Evolutionary conservation across 345 rosid species (phyloP).

Genomic region (Garcia nutans): DNA sequence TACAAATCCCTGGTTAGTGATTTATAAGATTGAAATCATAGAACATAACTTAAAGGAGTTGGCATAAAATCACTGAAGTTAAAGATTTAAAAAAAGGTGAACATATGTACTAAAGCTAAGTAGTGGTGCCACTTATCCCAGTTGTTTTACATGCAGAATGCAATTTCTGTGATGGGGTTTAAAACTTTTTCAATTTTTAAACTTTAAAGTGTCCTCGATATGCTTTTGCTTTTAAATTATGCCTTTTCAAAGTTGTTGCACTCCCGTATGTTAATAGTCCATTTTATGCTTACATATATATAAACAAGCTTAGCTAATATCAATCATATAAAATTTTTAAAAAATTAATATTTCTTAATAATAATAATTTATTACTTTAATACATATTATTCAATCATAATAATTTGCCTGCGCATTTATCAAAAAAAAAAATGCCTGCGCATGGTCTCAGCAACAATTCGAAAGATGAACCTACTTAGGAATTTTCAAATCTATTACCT

Average conservation of each 20-base stretch:
- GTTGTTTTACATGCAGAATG: constrained; percentile 24
- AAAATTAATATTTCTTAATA: too few relatives aligned
- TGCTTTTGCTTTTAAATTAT: constrained; percentile 12
- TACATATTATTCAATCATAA: too few relatives aligned
- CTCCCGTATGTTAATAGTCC: neutral
- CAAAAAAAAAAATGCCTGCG: too few relatives aligned
- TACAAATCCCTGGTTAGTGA: neutral
- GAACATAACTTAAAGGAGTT: neutral
- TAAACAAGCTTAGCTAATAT: too few relatives aligned
- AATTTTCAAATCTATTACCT: too few relatives aligned
- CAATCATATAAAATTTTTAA: too few relatives aligned
- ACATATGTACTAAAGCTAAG: constrained; percentile 17
- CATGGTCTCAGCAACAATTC: too few relatives aligned
- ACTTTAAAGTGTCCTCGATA: constrained; percentile 1
- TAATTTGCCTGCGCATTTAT: too few relatives aligned
- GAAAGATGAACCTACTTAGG: too few relatives aligned
- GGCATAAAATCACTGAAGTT: neutral
- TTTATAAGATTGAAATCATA: neutral
- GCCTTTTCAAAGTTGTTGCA: neutral
- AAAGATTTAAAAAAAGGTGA: neutral
- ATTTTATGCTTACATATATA: too few relatives aligned
- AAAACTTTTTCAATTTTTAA: neutral
- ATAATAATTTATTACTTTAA: too few relatives aligned
- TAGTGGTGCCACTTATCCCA: constrained; percentile 22
- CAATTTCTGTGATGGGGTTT: constrained; percentile 14